These are phyloP conservation scores for Lachnellula hyalina DNA, from an alignment of 2,329 filamentous ascomycete genomes.

Conservation along the genomic window DNA sequence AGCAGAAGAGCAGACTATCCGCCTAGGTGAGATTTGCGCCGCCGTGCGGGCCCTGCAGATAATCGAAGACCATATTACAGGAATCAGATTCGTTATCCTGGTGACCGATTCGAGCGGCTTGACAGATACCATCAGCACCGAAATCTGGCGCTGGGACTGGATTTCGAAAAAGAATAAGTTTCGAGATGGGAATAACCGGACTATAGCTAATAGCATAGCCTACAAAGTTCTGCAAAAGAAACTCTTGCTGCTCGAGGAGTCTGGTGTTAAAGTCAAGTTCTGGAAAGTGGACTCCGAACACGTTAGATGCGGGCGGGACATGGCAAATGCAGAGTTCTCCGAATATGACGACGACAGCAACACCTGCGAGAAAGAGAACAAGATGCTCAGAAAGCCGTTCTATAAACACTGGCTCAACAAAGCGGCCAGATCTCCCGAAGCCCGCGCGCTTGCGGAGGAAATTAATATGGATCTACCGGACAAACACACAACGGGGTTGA, in stretches of 20 bases:
- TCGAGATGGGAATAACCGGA: neutral
- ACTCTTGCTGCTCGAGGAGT: neutral
- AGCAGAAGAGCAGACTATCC: neutral
- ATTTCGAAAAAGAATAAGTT: neutral
- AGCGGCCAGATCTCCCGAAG: neutral
- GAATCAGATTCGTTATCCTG: neutral
- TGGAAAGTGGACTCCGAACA: neutral
- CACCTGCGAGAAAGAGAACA: neutral
- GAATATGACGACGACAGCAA: neutral
- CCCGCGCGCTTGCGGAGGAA: neutral
- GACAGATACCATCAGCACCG: neutral
- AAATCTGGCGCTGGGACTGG: neutral
- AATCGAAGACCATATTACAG: neutral
- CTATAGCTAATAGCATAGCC: neutral
- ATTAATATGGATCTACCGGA: neutral
- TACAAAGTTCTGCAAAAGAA: neutral
- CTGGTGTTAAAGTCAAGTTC: neutral
- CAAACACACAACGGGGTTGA: neutral
- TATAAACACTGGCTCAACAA: neutral
- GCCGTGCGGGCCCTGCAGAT: neutral
- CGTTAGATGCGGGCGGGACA: neutral
- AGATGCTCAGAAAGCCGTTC: neutral
- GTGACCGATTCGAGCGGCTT: neutral
- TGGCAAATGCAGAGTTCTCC: neutral
- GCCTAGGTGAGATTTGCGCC: neutral